Base-by-base conservation (phyloP, 2,329 filamentous ascomycete genomes). In the Alternaria sp. region DNA sequence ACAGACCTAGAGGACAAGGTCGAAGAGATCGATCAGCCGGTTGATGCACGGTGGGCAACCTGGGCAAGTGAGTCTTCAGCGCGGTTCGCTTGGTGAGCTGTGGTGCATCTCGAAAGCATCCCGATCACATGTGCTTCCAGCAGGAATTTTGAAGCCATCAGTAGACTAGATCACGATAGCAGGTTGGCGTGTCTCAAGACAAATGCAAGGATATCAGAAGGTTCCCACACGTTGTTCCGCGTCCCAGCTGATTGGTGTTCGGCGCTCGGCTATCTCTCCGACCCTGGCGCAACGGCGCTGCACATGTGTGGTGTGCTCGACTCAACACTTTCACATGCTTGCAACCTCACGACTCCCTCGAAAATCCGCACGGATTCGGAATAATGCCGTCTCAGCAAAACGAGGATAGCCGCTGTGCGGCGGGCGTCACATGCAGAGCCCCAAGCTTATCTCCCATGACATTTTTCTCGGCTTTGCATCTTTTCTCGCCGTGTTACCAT, bases 261-360 rank as follows among this genome's bases (percentile, higher is more conserved):
- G 50, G 63, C 40, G 54, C 51, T 67, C 63, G 56, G 64, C 55
- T 46, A 54, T 51, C 57, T 40, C 0, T 0, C 12, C 36, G 59
- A 67, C 60, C 64, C 66, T 65, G 64, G 66, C 64, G 32, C 62
- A 52, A 58, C 50, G 52, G 52, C 44, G 30, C 50, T 44, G 34
- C 38, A 45, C 32, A 8, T 41, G 43, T 27, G 58, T 49, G 27
- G 27, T 30, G 43, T 54, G 48, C 54, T 48, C 41, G 30, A 44
- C 64, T 62, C 64, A 67, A 65, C 62, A 58, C 62, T 67, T 71
- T 71, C 68, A 71, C 68, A 71, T 71, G 68, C 66, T 63, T 60
- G 28, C 46, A 36, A 20, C 38, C 38, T 43, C 44, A 53, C 48
- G 25, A 45, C 44, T 41, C 22, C 45, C 14, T 54, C 27, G 40